Evolutionary conservation across 192 early-diverging fungal species (phyloP), one percentile per base, ranked within the genome.

Genomic region (Pilobolus umbonatus): DNA sequence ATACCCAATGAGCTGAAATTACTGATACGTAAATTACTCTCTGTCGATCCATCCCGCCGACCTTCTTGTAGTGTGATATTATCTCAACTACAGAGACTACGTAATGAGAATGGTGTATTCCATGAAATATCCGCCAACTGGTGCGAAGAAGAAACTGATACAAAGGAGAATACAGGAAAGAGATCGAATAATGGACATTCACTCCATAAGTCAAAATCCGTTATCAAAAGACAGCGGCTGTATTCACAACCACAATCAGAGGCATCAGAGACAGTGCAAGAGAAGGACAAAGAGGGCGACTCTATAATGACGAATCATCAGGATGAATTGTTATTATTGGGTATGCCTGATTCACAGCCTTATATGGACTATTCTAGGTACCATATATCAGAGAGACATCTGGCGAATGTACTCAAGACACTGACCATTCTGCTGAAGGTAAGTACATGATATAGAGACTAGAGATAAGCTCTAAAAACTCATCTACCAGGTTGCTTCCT

Each of bases 61-160:
- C 85, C 85, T 5, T 71, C 72, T 4, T 81, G 83, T 43, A 73
- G 81, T 48, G 85, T 85, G 30, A 83, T 88, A 24, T 46, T 88
- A 30, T 56, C 54, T 25, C 68, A 68, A 24, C 34, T 75, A 15
- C 39, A 40, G 7, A 32, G 47, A 9, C 39, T 69, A 6, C 43
- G 47, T 15, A 25, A n/a, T n/a, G n/a, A n/a, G n/a, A n/a, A n/a
- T n/a, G n/a, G n/a, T 43, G 21, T 39, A 51, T 34, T 24, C 15
- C 19, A 25, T 26, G 29, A 56, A 48, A 49, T 1, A 7, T 42
- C 31, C 17, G 19, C 12, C 2, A 8, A 24, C 1, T 11, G 25
- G 24, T 31, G 29, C 8, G 30, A 30, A 24, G 49, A 26, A 11
- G 22, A 40, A 5, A 1, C 26, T 10, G 24, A 17, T 24, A 39